phyloP scores from a whole-genome alignment of 495 filamentous ascomycete genomes.

The Tuber calosporum region DNA sequence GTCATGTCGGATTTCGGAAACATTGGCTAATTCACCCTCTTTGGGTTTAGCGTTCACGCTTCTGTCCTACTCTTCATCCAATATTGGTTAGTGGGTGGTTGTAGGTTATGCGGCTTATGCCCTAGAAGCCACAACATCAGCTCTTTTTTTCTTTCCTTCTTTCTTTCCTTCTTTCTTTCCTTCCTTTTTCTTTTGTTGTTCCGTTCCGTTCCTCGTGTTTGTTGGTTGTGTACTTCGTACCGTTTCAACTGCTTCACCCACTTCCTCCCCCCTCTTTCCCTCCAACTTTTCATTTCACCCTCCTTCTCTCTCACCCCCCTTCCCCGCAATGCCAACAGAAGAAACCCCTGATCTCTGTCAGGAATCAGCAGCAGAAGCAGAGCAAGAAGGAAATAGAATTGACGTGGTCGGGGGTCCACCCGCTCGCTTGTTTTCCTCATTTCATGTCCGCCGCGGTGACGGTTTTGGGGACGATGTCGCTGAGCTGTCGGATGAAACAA shows the following conservation, averaged over 20 bases:
- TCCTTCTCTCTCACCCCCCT: slow-evolving; percentile 13
- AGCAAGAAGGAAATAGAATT: slow-evolving; percentile 31
- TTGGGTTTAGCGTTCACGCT: background rate
- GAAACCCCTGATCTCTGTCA: slow-evolving; percentile 29
- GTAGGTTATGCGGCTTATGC: slow-evolving; percentile 3
- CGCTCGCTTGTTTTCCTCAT: slow-evolving; percentile 23
- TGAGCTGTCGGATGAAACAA: slow-evolving; percentile 54
- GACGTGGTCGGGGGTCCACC: slow-evolving; percentile 34
- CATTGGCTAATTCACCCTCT: background rate
- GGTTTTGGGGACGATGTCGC: slow-evolving; percentile 45
- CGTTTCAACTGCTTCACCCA: slow-evolving; percentile 20
- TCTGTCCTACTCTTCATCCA: background rate
- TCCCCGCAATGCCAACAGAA: slow-evolving; percentile 38
- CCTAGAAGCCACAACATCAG: slow-evolving; percentile 27
- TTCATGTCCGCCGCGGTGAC: slow-evolving; percentile 20
- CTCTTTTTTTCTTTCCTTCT: slow-evolving; percentile 24
- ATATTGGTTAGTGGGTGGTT: background rate
- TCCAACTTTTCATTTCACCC: background rate
- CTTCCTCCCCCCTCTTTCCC: background rate
- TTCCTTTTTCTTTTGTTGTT: slow-evolving; percentile 7
- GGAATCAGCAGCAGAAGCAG: slow-evolving; percentile 31
- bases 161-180: slow-evolving; percentile 19
- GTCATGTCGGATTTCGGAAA: background rate
- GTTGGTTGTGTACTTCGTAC: slow-evolving; percentile 8
- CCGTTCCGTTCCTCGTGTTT: slow-evolving; percentile 23